Percentiles rank a stretch among this genome's conserved stretches.
These are phyloP conservation scores for Talaromyces sp. DNA, from an alignment of 2,329 filamentous ascomycete genomes.

Conservation along the genomic window DNA sequence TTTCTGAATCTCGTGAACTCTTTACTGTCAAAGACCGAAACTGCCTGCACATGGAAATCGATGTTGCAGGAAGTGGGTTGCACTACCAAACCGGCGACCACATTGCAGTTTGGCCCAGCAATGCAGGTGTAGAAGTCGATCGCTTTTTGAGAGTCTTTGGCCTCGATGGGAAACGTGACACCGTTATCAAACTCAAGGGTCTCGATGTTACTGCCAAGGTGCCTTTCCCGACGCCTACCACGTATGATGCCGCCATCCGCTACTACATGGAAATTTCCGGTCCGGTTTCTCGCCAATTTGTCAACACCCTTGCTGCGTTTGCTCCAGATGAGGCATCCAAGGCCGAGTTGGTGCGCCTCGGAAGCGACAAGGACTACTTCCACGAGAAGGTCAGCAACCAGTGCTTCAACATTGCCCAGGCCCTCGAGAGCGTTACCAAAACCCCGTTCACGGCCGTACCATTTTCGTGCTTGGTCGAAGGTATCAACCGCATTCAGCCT, in stretches of 20 bases:
- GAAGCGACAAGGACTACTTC: constrained; percentile 93
- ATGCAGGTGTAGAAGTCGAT: constrained; percentile 86
- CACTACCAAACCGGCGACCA: constrained; percentile 96
- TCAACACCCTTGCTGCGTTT: constrained; percentile 81
- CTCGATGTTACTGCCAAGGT: constrained; percentile 95
- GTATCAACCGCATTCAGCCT: constrained; percentile 88
- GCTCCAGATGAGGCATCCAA: constrained; percentile 80
- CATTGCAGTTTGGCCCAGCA: constrained; percentile 95
- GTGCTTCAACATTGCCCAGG: constrained; percentile 84
- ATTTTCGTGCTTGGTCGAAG: constrained; percentile 92
- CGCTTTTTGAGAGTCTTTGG: constrained; percentile 77
- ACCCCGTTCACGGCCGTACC: constrained; percentile 78
- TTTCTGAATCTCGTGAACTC: constrained; percentile 82
- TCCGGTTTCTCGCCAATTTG: constrained; percentile 91
- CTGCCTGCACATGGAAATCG: constrained; percentile 94
- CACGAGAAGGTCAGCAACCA: constrained; percentile 74
- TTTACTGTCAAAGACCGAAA: constrained; percentile 88
- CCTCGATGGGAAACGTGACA: constrained; percentile 69
- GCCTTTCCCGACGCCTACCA: constrained; percentile 94
- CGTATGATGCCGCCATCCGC: constrained; percentile 85
- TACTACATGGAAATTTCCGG: constrained; percentile 97
- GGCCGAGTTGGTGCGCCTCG: constrained; percentile 81
- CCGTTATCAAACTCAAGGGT: constrained; percentile 81
- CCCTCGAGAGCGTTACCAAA: constrained; percentile 68
- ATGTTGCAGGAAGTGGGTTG: constrained; percentile 82